Conservation (phyloP, 371 early-diverging fungal genomes). For the Mortierella sp. region DNA sequence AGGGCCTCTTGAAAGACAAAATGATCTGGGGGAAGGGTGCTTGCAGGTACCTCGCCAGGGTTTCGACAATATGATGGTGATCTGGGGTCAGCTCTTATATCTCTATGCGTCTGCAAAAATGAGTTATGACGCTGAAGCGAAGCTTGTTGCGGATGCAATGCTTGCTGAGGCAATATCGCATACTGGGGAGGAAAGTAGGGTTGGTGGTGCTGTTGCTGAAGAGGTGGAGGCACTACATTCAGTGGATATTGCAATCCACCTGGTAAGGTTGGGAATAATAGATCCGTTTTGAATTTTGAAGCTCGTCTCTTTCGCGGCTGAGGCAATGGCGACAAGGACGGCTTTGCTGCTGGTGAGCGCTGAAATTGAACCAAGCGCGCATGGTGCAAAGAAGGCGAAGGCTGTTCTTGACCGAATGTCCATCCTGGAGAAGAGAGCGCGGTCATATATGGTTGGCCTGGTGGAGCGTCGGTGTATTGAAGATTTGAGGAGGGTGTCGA, state of each 20-base stretch:
- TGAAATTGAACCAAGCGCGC: neutral
- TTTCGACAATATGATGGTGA: conserved; percentile 18
- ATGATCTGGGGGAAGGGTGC: conserved; percentile 46
- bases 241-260: conserved; percentile 7
- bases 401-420: neutral
- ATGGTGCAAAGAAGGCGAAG: conserved; percentile 1
- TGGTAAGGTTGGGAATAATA: neutral
- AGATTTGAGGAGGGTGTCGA: conserved; percentile 5
- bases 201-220: conserved; percentile 22
- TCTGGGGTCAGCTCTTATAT: neutral
- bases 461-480: conserved; percentile 17
- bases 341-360: neutral
- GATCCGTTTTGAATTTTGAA: conserved; percentile 15
- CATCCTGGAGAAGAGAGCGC: neutral
- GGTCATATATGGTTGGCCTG: conserved; percentile 35
- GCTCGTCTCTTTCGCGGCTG: conserved; percentile 23
- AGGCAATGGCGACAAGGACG: neutral
- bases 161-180: neutral
- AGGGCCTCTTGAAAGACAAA: conserved; percentile 44
- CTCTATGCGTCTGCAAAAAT: neutral
- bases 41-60: conserved; percentile 45
- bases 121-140: neutral
- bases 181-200: neutral
- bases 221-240: conserved; percentile 16
- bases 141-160: neutral